Evolutionary conservation across 2,329 filamentous ascomycete genomes (phyloP), one percentile per base, ranked within the genome.

Genomic region (Fusarium keratoplasticum): DNA sequence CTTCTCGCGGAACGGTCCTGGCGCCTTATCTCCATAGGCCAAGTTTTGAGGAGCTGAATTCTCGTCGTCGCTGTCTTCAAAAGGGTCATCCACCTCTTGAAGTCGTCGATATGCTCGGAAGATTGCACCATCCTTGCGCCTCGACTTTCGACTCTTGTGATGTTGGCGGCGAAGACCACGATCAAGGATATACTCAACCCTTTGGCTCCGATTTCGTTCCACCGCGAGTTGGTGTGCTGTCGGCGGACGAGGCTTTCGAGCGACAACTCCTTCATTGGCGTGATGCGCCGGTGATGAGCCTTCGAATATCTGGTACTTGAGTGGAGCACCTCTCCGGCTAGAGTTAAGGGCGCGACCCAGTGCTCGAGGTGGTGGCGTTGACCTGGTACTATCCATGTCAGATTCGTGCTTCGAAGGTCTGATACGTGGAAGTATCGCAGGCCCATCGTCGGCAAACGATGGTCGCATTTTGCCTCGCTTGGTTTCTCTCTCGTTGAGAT

Each of bases 191-290:
- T 95, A 92, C 78, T 95, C 92, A n/a, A 96, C 94, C 7, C 94
- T 91, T 78, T 94, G 90, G 70, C 90, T 93, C 20, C 94, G 88
- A 81, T 95, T 95, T 64, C 92, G 89, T 81, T 95, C 93, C 1
- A 96, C 93, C 0, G 94, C 94, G 42, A 95, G 86, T 82, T 96
- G 94, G 81, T 96, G 94, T 38, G 93, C 93, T 0, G 94, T 96
- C 0, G 94, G 89, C 4, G 94, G 94, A 1, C 94, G 89, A 10
- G 92, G 91, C 79, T 95, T 92, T 66, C 89, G 85, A 22, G 86
- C 85, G 40, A 87, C 84, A n/a, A 89, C 86, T 16, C 86, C 86
- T 66, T 91, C 90, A 16, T 88, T 85, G 22, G 87, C 82, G 20
- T 88, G 84, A 25, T 87, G 86, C 47, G 85, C 88, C 8, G 90